These are phyloP conservation scores for Fraxinus quadrangulata DNA, from an alignment of 257 asterid species.

Conservation along the genomic window DNA sequence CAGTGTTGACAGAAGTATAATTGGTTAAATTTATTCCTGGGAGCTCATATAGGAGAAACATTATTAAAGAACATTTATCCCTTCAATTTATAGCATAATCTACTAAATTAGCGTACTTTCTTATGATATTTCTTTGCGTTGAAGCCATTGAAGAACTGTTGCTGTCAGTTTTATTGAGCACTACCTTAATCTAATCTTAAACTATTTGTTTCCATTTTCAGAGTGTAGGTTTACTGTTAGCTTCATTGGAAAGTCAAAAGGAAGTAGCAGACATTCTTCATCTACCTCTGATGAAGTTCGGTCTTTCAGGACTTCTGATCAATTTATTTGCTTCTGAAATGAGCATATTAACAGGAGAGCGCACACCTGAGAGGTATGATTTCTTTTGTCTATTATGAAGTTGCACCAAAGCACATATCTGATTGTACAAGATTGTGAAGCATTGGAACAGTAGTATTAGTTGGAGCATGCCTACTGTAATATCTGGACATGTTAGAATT, in stretches of 20 bases:
- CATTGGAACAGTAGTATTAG: background rate
- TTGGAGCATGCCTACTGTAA: constrained; percentile 19
- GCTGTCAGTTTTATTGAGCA: constrained; percentile 17
- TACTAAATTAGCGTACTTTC: background rate
- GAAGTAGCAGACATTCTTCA: constrained; percentile 58
- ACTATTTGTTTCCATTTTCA: constrained; percentile 38
- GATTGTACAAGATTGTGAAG: constrained; percentile 11
- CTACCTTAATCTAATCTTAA: constrained; percentile 28
- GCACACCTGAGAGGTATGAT: constrained; percentile 67
- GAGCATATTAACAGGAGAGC: constrained; percentile 65
- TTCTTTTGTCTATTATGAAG: constrained; percentile 14
- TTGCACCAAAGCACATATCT: constrained; percentile 1
- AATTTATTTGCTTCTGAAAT: constrained; percentile 72
- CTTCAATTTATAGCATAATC: background rate
- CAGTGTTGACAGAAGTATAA: background rate
- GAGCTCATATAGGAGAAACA: constrained; percentile 19
- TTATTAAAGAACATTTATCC: background rate
- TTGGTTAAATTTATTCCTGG: constrained; percentile 14
- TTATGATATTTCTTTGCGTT: background rate
- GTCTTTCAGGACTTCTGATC: constrained; percentile 62
- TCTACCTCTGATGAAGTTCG: constrained; percentile 63
- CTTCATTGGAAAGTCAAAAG: constrained; percentile 61
- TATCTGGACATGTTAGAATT: constrained; percentile 10
- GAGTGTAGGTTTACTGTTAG: constrained; percentile 78
- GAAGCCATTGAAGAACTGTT: background rate